Percentiles rank a stretch among this genome's conserved stretches.
Evolutionary conservation across 257 asterid genomes (phyloP).

Genomic region (Solanum phureja): DNA sequence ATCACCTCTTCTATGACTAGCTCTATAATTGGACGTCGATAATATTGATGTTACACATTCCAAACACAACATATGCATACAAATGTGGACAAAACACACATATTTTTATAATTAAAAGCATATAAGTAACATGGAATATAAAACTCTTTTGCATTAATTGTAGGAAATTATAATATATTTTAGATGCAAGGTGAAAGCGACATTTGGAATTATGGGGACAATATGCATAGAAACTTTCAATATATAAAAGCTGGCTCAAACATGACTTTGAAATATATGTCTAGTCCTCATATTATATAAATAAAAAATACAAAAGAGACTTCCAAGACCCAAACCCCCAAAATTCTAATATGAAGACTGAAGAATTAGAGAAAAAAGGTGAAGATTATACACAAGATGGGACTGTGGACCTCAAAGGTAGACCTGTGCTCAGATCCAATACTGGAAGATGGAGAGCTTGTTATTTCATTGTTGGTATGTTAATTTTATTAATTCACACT

Average conservation of each 20-base stretch:
- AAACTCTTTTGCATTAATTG: not conserved
- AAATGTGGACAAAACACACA: not conserved
- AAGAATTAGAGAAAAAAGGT: not conserved
- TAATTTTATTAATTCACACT: not conserved
- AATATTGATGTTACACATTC: not conserved
- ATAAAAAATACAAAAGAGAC: not conserved
- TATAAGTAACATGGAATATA: not conserved
- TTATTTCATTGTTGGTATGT: conserved; percentile 55
- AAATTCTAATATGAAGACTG: not conserved
- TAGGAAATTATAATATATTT: not conserved
- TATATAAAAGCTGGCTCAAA: not conserved
- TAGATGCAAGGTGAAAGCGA: not conserved
- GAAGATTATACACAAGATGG: conserved; percentile 64
- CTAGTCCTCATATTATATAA: not conserved
- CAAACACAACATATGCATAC: not conserved
- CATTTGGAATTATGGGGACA: not conserved
- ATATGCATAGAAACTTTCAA: not conserved
- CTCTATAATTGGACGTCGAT: not conserved
- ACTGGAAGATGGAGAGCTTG: conserved; percentile 80
- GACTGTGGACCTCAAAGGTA: conserved; percentile 50
- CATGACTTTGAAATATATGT: not conserved
- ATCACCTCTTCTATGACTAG: not conserved
- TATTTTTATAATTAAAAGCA: not conserved
- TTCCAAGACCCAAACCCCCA: not conserved
- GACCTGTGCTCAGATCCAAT: conserved; percentile 42